Percentiles rank a stretch among this genome's conserved stretches.
These are phyloP conservation scores for Eremochloa ophiuroides DNA, from an alignment of 176 grass and related monocot genomes.

Conservation along the genomic window DNA sequence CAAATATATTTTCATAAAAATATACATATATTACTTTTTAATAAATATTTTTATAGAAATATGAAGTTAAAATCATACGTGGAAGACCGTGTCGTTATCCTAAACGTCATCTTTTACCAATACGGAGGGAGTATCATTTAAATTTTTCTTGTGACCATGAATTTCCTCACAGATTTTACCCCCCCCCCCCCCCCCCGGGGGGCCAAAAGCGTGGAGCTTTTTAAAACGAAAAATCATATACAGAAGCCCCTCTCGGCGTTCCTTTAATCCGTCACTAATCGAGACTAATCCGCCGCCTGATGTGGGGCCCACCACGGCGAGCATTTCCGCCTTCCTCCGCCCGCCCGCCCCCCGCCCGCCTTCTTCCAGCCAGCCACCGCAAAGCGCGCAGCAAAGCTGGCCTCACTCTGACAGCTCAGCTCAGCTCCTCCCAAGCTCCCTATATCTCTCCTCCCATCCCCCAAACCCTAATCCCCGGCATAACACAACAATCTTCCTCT, in stretches of 20 bases:
- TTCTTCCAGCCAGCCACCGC: conserved; percentile 28
- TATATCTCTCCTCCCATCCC: conserved; percentile 30
- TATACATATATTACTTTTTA: too few relatives aligned
- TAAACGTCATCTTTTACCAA: too few relatives aligned
- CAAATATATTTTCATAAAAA: too few relatives aligned
- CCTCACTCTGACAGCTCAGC: conserved; percentile 60
- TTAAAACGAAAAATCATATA: not conserved
- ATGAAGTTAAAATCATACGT: too few relatives aligned
- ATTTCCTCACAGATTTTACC: not conserved
- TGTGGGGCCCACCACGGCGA: not conserved
- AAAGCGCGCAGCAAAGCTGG: conserved; percentile 44
- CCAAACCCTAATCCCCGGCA: conserved; percentile 30
- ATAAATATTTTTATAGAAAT: too few relatives aligned
- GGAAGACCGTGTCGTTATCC: too few relatives aligned
- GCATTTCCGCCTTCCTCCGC: not conserved
- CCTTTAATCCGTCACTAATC: conserved; percentile 4
- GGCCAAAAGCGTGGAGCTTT: not conserved
- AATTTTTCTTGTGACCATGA: not conserved
- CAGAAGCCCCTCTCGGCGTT: not conserved
- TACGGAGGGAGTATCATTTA: too few relatives aligned
- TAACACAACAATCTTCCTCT: not conserved
- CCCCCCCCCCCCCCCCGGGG: too few relatives aligned
- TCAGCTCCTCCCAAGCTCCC: conserved; percentile 38
- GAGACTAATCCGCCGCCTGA: conserved; percentile 8
- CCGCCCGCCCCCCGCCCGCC: too few relatives aligned